phyloP scores from a whole-genome alignment of 1,284 basidiomycete genomes.

The Sporisorium sorghi region DNA sequence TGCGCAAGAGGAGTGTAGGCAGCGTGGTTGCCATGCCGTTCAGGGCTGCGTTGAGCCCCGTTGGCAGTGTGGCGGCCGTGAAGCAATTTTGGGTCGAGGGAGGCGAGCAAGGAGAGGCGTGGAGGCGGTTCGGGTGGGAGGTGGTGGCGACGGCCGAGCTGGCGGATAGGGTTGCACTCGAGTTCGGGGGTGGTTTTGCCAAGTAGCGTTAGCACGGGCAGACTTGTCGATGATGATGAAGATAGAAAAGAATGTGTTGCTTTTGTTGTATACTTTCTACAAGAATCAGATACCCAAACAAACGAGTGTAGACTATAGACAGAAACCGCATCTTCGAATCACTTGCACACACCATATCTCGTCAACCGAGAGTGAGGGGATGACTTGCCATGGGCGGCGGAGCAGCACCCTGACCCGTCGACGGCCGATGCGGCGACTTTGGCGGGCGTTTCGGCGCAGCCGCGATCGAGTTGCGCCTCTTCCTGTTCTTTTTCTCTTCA shows the following conservation, averaged over 20 bases:
- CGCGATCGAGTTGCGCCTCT: slow-evolving; percentile 9
- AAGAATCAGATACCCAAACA: neutral
- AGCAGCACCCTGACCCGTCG: slow-evolving; percentile 2
- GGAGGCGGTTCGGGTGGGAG: slow-evolving; percentile 18
- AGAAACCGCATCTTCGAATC: neutral
- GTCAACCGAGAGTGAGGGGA: slow-evolving; percentile 7
- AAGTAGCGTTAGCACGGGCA: slow-evolving; percentile 10
- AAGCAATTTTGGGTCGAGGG: neutral
- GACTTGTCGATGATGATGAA: too few relatives aligned
- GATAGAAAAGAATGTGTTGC: neutral
- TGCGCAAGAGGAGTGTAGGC: slow-evolving; percentile 7
- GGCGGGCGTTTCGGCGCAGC: slow-evolving; percentile 19
- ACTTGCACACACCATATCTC: too few relatives aligned
- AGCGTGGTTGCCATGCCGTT: neutral
- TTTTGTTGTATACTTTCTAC: neutral
- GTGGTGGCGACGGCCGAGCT: slow-evolving; percentile 10
- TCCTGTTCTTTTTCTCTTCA: neutral
- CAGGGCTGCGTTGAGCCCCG: slow-evolving; percentile 2
- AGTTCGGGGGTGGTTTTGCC: slow-evolving; percentile 47
- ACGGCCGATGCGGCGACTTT: slow-evolving; percentile 25
- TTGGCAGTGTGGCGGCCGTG: neutral
- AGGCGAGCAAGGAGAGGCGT: neutral
- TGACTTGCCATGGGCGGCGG: neutral
- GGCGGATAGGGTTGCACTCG: slow-evolving; percentile 39
- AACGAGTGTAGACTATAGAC: neutral